Percentiles rank a stretch among this genome's conserved stretches.
Evolutionary conservation across 2,329 filamentous ascomycete genomes (phyloP).

Genomic region (Pseudopyrenochaeta lycopersici): DNA sequence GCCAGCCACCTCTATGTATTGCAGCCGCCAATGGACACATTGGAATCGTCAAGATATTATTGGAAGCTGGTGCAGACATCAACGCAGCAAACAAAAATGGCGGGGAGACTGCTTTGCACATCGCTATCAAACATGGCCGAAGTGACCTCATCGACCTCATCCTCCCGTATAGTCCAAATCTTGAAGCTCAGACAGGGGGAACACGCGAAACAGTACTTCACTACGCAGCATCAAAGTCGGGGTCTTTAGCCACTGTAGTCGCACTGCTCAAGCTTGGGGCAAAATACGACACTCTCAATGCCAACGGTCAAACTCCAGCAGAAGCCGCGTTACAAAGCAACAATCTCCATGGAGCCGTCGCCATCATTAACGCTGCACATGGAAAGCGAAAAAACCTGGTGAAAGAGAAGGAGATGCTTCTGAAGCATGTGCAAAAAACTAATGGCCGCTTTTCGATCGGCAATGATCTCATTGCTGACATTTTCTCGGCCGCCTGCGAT

Average conservation of each 20-base stretch:
- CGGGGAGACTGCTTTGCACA: slow-evolving; percentile 43
- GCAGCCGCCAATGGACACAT: slow-evolving; percentile 38
- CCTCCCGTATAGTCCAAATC: slow-evolving; percentile 28
- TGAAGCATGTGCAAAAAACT: slow-evolving; percentile 40
- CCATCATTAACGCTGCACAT: slow-evolving; percentile 42
- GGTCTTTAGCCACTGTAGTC: slow-evolving; percentile 31
- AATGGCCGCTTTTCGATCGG: slow-evolving; percentile 37
- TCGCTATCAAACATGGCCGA: slow-evolving; percentile 37
- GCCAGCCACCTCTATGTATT: slow-evolving; percentile 38
- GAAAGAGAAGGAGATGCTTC: slow-evolving; percentile 44
- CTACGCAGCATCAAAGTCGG: slow-evolving; percentile 39
- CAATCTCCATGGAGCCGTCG: slow-evolving; percentile 41
- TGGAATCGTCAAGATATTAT: slow-evolving; percentile 33
- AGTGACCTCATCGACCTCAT: slow-evolving; percentile 38
- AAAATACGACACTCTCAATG: slow-evolving; percentile 32
- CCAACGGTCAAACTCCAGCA: slow-evolving; percentile 33
- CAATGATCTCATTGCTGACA: slow-evolving; percentile 44
- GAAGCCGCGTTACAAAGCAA: slow-evolving; percentile 35
- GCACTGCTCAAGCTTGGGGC: slow-evolving; percentile 39
- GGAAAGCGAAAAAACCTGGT: slow-evolving; percentile 31
- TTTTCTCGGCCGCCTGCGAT: slow-evolving; percentile 44
- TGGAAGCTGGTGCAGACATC: slow-evolving; percentile 38
- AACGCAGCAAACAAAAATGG: slow-evolving; percentile 25
- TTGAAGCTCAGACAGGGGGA: slow-evolving; percentile 29
- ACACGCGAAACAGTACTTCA: slow-evolving; percentile 44